Evolutionary conservation across 768 basidiomycete genomes (phyloP), one percentile per base, ranked within the genome.

Genomic region (Rhodotorula graminis): DNA sequence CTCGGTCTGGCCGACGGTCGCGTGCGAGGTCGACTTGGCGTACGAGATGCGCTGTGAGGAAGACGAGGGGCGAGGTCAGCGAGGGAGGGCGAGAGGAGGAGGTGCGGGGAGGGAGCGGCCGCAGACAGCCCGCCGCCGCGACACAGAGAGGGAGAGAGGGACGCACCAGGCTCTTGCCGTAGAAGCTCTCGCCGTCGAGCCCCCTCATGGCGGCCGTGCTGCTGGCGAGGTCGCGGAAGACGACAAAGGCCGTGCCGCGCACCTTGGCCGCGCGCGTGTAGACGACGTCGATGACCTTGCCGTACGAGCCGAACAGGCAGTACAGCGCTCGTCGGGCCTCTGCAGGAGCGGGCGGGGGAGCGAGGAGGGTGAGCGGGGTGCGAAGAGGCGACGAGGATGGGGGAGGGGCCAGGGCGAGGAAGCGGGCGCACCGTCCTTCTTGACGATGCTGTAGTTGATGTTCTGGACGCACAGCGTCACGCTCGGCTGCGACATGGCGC

Each of bases 231-330:
- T 98, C 95, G 63, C 87, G 86, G 82, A 96, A 98, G 78, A 95
- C 93, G 79, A 97, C 88, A 82, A 96, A 98, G 2, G 95, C 95
- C 82, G 96, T 93, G 31, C 93, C 94, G 75, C 89, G 87, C 88
- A 91, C 92, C 81, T 88, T 90, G 70, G 86, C 83, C 80, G 85
- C 87, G 82, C 95, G 93, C 37, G 89, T 88, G 33, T 94, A 93
- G 69, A 97, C 86, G 70, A 98, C 88, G 81, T 97, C 95, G 84
- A 98, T 87, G 69, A 98, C 84, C 80, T 88, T 90, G 80, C 95
- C 95, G 82, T 96, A 91, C 57, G 93, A 90, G 15, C 90, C 89
- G 84, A 98, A 98, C 61, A 97, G 86, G 40, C 89, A 88, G 79
- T 88, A 92, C 2, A 98, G 85, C 82, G 92, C 90, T 18, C 83